Base-by-base conservation (phyloP, 257 asterid species). In the Leonotis leonurus region DNA sequence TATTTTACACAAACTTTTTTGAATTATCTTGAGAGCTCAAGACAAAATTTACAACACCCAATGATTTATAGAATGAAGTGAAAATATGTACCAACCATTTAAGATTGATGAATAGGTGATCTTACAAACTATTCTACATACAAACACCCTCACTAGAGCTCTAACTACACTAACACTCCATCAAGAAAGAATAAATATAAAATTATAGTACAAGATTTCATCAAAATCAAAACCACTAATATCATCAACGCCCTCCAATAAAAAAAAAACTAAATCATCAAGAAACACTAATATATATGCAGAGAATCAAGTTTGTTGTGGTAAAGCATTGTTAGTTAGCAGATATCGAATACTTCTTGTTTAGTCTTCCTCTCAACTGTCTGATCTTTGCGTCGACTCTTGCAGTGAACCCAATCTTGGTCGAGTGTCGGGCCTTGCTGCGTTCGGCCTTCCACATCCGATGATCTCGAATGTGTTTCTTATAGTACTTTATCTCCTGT, bases 301-400 rank as follows among this genome's bases (percentile, higher is more conserved):
- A 43, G 14, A 61, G 56, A 17, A 45, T 68, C 48, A 70, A 56
- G 70, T 70, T 70, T 68, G 77, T 49, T 58, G 73, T 18, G 62
- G 29, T 48, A 37, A 64, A 73, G 56, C 14, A 53, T 40, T 50
- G 16, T 50, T 37, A 41, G 33, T 27, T 27, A 27, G 5, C 56
- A 54, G 82, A 62, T 8, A 77, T 21, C 36, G 94, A 81, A 64
- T 77, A 77, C 57, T 81, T 86, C 82, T 84, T 89, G 18, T 81
- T 84, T 73, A 86, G 56, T 39, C 67, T 85, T 64, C 84, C 96
- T 65, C 62, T 85, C 62, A 90, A 54, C 65, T 73, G 89, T 67
- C 90, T 75, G 68, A 88, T 90, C 67, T 81, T 82, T 0, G 98
- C 98, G 24, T 90, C 98, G 12, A 90, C 98, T 48, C 96, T 74